phyloP scores from a whole-genome alignment of 2,329 filamentous ascomycete genomes.

The Penicillium sumatraense region DNA sequence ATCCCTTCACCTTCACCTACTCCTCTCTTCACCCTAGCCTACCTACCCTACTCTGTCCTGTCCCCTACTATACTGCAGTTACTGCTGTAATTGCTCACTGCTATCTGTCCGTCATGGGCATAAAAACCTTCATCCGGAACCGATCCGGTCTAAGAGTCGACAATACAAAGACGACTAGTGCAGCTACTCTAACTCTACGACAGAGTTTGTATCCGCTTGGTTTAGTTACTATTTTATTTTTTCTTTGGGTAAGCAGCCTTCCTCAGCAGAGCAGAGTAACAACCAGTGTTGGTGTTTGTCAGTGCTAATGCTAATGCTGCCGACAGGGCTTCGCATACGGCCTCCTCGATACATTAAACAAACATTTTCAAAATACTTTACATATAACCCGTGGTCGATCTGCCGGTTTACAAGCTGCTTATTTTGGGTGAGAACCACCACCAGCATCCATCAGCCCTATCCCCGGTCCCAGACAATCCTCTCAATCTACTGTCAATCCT shows the following conservation, averaged over 20 bases:
- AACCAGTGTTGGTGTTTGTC: too few relatives aligned
- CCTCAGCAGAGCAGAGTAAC: too few relatives aligned
- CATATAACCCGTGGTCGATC: conserved; percentile 61
- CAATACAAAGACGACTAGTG: conserved; percentile 44
- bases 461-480: too few relatives aligned
- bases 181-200: conserved; percentile 47
- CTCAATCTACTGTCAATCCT: not conserved
- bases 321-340: conserved; percentile 56
- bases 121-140: conserved; percentile 33
- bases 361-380: conserved; percentile 63
- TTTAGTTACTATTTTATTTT: conserved; percentile 55
- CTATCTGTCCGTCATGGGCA: conserved; percentile 33
- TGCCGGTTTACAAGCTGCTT: conserved; percentile 66
- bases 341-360: conserved; percentile 56
- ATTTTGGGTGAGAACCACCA: conserved; percentile 59
- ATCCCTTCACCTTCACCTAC: too few relatives aligned
- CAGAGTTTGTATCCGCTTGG: conserved; percentile 51
- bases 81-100: not conserved
- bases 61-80: too few relatives aligned
- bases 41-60: too few relatives aligned
- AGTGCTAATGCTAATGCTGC: too few relatives aligned
- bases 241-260: conserved; percentile 55
- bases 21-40: too few relatives aligned
- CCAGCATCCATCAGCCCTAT: not conserved
- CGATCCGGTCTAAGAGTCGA: conserved; percentile 39